Evolutionary conservation across 1,284 basidiomycete species (phyloP).

Genomic region (Ganoderma sinense): DNA sequence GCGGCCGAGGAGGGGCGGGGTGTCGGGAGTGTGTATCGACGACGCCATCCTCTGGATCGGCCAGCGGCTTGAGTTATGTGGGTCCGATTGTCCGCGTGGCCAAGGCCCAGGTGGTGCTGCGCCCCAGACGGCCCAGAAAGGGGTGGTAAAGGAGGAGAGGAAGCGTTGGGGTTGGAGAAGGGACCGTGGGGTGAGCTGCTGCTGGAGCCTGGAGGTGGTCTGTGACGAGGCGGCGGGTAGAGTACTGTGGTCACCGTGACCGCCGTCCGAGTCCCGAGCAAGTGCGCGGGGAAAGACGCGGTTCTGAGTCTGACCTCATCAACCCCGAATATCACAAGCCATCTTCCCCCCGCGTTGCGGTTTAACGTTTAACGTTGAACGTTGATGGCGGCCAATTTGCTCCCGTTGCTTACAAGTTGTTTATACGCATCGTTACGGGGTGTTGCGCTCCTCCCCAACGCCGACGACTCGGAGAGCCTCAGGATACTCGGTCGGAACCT

Average conservation of each 20-base stretch:
- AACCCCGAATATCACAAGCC: neutral
- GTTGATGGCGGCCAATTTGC: neutral
- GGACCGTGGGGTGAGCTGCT: neutral
- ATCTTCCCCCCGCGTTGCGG: neutral
- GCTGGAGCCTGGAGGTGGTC: neutral
- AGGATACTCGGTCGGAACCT: neutral
- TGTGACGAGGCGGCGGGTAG: conserved; percentile 2
- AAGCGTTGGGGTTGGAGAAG: conserved; percentile 9
- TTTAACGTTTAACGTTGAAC: neutral
- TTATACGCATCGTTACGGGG: neutral
- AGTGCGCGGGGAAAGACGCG: neutral
- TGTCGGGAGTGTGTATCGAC: conserved; percentile 28
- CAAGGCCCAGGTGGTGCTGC: neutral
- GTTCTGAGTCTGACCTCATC: neutral
- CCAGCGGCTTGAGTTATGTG: no score
- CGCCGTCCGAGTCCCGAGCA: neutral
- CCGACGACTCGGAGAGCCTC: neutral
- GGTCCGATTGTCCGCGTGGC: conserved; percentile 3
- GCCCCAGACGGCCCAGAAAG: neutral
- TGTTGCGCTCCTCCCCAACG: neutral
- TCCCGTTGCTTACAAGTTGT: neutral
- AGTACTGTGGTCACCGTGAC: neutral
- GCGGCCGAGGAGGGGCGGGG: conserved; percentile 32
- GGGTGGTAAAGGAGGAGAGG: neutral
- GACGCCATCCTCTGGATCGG: conserved; percentile 24